A percentile compares a stretch with the other conserved stretches of the same genome.
These are phyloP conservation scores for Sicyos edulis DNA, from an alignment of 306 rosid species.

Conservation along the genomic window DNA sequence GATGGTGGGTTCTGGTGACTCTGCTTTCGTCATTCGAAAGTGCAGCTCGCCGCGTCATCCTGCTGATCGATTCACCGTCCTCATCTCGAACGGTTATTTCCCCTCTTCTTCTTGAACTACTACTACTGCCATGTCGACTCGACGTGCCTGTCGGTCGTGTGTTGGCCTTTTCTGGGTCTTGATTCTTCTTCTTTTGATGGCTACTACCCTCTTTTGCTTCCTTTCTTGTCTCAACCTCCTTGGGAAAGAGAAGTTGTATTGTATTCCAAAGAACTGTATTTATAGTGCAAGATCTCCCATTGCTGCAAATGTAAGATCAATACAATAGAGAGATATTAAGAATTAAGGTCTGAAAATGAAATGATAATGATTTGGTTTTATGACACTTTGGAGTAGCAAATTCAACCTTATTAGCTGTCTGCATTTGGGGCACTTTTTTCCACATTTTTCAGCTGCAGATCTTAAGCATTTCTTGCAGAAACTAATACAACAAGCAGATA, in stretches of 20 bases:
- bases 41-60: constrained; percentile 30
- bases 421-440: constrained; percentile 91
- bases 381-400: not conserved
- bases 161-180: no score
- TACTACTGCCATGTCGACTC: constrained; percentile 28
- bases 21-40: constrained; percentile 19
- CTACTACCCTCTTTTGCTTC: constrained; percentile 34
- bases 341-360: not conserved
- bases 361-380: constrained; percentile 7
- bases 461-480: constrained; percentile 82
- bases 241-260: constrained; percentile 84
- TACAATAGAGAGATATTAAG: not conserved
- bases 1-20: constrained; percentile 20
- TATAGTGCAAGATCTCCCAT: constrained; percentile 78
- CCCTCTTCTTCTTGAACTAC: constrained; percentile 38
- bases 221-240: constrained; percentile 78
- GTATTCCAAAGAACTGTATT: constrained; percentile 98
- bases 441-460: constrained; percentile 89
- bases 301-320: constrained; percentile 41
- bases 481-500: constrained; percentile 31
- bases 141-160: constrained; percentile 20
- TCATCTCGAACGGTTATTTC: constrained; percentile 20
- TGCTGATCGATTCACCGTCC: constrained; percentile 30
- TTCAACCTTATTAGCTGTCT: constrained; percentile 69
- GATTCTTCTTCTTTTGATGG: constrained; percentile 25